phyloP scores from a whole-genome alignment of 139 green algal genomes.

The Klebsormidium nitens region DNA sequence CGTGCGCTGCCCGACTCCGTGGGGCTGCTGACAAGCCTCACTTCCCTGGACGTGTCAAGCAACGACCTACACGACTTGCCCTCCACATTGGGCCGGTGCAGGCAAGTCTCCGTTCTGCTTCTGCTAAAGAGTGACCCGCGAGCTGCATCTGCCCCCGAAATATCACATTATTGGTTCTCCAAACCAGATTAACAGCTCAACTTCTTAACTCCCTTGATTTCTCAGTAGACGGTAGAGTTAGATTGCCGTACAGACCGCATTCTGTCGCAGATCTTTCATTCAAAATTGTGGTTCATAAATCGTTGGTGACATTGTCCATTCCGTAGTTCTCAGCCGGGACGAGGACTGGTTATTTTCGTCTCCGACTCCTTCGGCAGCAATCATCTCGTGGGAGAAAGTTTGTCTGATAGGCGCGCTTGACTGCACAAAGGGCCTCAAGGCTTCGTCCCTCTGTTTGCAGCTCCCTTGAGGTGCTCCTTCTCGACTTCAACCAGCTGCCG shows the following conservation, averaged over 20 bases:
- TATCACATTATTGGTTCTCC: neutral
- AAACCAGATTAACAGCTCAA: no score
- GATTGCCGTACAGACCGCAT: neutral
- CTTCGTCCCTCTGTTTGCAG: no score
- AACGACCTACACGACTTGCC: constrained; percentile 16
- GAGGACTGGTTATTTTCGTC: neutral
- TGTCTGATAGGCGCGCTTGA: no score
- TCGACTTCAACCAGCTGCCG: constrained; percentile 14
- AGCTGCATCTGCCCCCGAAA: neutral
- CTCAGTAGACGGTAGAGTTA: neutral
- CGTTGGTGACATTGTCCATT: neutral
- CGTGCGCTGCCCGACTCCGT: constrained; percentile 14
- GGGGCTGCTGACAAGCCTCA: constrained; percentile 9
- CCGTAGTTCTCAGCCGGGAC: neutral
- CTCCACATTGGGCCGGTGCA: constrained; percentile 12
- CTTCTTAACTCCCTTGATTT: neutral
- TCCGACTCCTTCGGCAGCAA: neutral
- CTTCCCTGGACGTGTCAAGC: neutral
- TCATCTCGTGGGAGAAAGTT: constrained; percentile 12
- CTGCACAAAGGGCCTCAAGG: no score
- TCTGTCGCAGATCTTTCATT: neutral
- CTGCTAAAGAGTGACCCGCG: no score
- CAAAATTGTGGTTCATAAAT: neutral
- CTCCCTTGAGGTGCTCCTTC: constrained; percentile 3
- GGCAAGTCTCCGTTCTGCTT: neutral